These are phyloP conservation scores for Akanthomyces muscarius DNA, from an alignment of 2,329 filamentous ascomycete species.

Conservation along the genomic window DNA sequence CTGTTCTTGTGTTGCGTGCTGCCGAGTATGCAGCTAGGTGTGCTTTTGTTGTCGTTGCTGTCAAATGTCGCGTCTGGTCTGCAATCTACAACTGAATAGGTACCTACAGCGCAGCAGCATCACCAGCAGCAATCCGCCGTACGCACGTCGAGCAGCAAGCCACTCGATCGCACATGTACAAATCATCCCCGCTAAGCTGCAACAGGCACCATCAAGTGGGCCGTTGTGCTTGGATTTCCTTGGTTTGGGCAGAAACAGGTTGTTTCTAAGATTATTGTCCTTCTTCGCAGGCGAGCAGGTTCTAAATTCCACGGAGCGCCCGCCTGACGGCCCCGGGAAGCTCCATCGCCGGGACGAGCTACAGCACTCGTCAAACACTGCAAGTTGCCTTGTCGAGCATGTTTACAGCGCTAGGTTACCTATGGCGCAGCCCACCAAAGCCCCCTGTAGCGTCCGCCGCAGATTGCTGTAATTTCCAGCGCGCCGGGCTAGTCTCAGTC, in stretches of 20 bases:
- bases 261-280: neutral
- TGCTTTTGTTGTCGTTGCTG: no score
- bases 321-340: neutral
- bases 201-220: conserved; percentile 1
- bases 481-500: neutral
- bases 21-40: no score
- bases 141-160: neutral
- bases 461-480: conserved; percentile 6
- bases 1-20: no score
- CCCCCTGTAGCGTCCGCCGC: neutral
- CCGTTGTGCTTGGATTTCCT: neutral
- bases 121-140: no score
- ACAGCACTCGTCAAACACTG: neutral
- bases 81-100: no score
- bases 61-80: no score
- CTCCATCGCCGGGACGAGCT: neutral
- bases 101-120: no score
- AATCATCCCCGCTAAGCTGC: neutral
- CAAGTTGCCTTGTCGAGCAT: neutral
- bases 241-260: conserved; percentile 3
- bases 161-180: conserved; percentile 9
- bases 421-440: neutral
- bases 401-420: neutral
- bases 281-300: neutral
- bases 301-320: neutral